phyloP scores from a whole-genome alignment of 345 rosid genomes.

The Boechera divaricarpa region DNA sequence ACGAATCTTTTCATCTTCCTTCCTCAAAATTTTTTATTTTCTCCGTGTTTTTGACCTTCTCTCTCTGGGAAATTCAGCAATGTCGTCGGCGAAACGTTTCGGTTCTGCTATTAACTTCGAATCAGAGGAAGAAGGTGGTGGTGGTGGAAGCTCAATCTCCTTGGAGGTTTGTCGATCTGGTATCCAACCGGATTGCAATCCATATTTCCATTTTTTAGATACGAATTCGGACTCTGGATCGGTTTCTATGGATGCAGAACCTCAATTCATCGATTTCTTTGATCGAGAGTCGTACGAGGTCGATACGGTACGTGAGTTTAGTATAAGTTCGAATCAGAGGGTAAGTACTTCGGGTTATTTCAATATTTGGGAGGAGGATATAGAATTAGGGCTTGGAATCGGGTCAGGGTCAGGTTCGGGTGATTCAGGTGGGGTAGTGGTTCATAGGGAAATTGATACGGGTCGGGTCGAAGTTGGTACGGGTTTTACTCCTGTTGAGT shows the following conservation, averaged over 20 bases:
- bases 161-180: conserved; percentile 6
- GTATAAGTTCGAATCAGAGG: conserved; percentile 11
- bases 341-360: neutral
- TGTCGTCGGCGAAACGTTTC: conserved; percentile 38
- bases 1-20: neutral
- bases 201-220: neutral
- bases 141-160: neutral
- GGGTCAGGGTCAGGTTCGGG: conserved; percentile 11
- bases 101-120: conserved; percentile 24
- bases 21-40: neutral
- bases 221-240: conserved; percentile 29
- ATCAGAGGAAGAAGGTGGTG: neutral
- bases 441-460: conserved; percentile 30
- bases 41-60: neutral
- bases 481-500: neutral
- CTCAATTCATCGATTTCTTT: conserved; percentile 41
- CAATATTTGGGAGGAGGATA: conserved; percentile 15
- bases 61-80: conserved; percentile 20
- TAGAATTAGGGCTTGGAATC: conserved; percentile 39
- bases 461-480: conserved; percentile 10
- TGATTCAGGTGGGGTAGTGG: conserved; percentile 24
- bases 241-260: conserved; percentile 4
- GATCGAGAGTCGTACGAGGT: conserved; percentile 23
- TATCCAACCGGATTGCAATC: neutral
- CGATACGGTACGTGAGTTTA: neutral